Evolutionary conservation across 225 moss, liverwort and hornwort species (phyloP).

Genomic region (Anthoceros angustus): DNA sequence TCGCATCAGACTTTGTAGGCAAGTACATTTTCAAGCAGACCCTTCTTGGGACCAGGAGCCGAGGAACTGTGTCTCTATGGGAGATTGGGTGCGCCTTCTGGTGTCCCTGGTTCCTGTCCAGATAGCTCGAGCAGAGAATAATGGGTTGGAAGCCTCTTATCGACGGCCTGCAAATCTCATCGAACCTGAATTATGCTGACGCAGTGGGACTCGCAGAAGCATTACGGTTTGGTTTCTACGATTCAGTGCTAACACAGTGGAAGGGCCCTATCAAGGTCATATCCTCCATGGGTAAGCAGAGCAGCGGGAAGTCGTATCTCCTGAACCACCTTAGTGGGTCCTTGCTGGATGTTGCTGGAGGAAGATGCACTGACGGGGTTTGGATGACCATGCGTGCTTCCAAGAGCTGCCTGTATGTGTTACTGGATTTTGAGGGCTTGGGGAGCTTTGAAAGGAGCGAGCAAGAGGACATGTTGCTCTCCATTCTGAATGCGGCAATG

Average conservation of each 20-base stretch:
- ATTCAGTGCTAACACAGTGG: constrained; percentile 28
- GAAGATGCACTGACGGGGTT: constrained; percentile 56
- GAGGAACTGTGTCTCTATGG: constrained; percentile 8
- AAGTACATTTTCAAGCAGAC: neutral
- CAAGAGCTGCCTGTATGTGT: constrained; percentile 28
- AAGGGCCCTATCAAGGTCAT: constrained; percentile 41
- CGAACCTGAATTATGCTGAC: constrained; percentile 24
- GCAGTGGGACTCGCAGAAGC: constrained; percentile 28
- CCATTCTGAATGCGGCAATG: constrained; percentile 53
- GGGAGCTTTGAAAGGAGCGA: constrained; percentile 64
- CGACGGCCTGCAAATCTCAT: constrained; percentile 34
- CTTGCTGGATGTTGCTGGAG: constrained; percentile 44
- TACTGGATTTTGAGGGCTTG: constrained; percentile 50
- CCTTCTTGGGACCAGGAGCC: neutral
- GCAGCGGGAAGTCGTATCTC: constrained; percentile 54
- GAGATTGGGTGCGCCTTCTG: constrained; percentile 26
- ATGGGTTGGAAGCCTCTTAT: constrained; percentile 35
- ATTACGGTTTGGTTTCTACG: constrained; percentile 36
- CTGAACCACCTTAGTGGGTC: constrained; percentile 55
- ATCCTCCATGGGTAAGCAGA: constrained; percentile 54
- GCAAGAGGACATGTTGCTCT: constrained; percentile 58
- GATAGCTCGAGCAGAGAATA: constrained; percentile 47
- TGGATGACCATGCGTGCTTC: constrained; percentile 44
- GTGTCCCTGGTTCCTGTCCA: constrained; percentile 45
- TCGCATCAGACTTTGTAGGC: neutral